Percentiles rank a stretch among this genome's conserved stretches.
Evolutionary conservation across 768 basidiomycete genomes (phyloP).

Genomic region (Tulasnella sp.): DNA sequence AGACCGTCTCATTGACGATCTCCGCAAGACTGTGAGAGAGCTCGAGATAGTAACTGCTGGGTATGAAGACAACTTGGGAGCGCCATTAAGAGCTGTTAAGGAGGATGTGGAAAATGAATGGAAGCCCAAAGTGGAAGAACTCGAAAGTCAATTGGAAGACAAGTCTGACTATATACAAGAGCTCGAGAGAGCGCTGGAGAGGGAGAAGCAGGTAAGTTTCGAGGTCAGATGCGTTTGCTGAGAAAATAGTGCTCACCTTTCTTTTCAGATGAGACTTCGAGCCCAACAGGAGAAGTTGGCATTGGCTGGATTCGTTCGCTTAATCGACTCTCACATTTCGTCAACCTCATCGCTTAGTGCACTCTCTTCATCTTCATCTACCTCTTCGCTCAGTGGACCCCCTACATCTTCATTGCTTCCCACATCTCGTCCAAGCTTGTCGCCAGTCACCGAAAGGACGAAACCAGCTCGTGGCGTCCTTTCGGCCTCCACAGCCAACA

Average conservation of each 20-base stretch:
- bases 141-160: constrained; percentile 44
- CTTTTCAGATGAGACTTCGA: constrained; percentile 38
- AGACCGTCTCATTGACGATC: constrained; percentile 57
- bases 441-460: constrained; percentile 7
- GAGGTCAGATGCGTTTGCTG: constrained; percentile 6
- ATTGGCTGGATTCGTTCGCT: constrained; percentile 64
- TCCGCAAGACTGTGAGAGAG: constrained; percentile 62
- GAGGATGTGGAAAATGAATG: constrained; percentile 70
- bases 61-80: constrained; percentile 61
- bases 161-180: constrained; percentile 63
- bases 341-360: not conserved
- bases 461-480: not conserved
- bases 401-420: not conserved
- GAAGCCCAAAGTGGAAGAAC: constrained; percentile 41
- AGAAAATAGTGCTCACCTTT: not conserved
- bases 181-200: constrained; percentile 60
- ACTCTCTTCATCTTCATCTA: not conserved
- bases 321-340: constrained; percentile 41
- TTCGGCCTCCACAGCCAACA: not conserved
- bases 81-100: constrained; percentile 48
- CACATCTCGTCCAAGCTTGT: constrained; percentile 9
- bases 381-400: no score
- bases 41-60: constrained; percentile 59
- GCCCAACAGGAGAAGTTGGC: constrained; percentile 69
- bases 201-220: constrained; percentile 53